Base-by-base conservation (phyloP, 1,284 basidiomycete genomes). In the Vanrija sp. region DNA sequence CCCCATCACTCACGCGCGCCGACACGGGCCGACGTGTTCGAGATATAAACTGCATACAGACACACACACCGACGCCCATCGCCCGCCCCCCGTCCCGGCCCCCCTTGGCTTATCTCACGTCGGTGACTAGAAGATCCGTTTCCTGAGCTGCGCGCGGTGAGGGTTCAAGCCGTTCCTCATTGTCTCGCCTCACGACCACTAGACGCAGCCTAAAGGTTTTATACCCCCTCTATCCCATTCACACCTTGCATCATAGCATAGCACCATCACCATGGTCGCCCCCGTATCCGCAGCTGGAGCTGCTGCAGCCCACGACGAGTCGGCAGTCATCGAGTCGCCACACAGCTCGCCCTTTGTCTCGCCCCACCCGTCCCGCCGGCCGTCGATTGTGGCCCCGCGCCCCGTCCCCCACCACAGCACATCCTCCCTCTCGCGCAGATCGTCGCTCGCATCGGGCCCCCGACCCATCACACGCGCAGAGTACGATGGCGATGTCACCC, bases 401-500 rank as follows among this genome's bases (percentile, higher is more conserved):
- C 56, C 53, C 12, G 10, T 31, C 45, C 42, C 51, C 31, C 31
- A 19, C 18, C 36, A 31, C 31, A 53, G 49, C 41, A 43, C 37
- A n/a, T 35, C 43, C 3, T 61, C 63, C 0, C 50, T 67, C 18
- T 66, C 64, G n/a, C 54, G 70, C 24, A 59, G 70, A 10, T 62
- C 57, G 19, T 66, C 64, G 24, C 57, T 67, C 53, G 64, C 61
- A 4, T 65, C 65, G 6, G 71, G 71, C 12, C 71, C 71, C 10
- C 49, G 65, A 45, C 71, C 71, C 20, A 69, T 73, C 50, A 62
- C 63, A 5, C 51, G 53, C 38, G 61, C 57, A 8, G 71, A 74
- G 36, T 74, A 67, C 57, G 65, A 66, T 15, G 66, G 67, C 6
- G 65, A 68, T 9, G 52, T 54, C 0, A 73, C 75, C 14, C 75